phyloP scores from a whole-genome alignment of 805 yeast genomes.

The Pichia paraexigua region DNA sequence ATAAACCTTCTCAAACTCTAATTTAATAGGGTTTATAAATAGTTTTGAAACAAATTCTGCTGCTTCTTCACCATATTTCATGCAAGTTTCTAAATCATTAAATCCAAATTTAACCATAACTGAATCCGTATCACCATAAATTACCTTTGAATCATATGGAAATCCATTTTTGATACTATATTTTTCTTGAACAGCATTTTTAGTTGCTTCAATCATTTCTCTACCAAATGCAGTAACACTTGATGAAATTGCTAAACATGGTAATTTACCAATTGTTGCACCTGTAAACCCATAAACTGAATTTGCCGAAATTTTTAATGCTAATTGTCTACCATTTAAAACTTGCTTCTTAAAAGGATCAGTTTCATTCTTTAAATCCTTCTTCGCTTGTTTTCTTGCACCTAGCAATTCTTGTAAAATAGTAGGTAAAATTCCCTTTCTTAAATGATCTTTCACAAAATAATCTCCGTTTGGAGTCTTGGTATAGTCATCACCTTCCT shows the following conservation, averaged over 20 bases:
- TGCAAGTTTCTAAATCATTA: constrained; percentile 68
- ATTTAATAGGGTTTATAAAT: constrained; percentile 79
- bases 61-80: constrained; percentile 91
- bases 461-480: constrained; percentile 87
- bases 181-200: constrained; percentile 70
- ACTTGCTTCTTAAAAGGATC: constrained; percentile 94
- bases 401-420: constrained; percentile 79
- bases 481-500: constrained; percentile 71
- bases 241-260: constrained; percentile 93
- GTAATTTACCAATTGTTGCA: constrained; percentile 95
- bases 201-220: constrained; percentile 91
- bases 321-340: constrained; percentile 93
- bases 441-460: constrained; percentile 60
- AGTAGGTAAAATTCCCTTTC: constrained; percentile 87
- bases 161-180: constrained; percentile 79
- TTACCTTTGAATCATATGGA: constrained; percentile 78
- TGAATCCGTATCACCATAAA: constrained; percentile 98
- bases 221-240: constrained; percentile 95
- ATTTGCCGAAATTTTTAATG: constrained; percentile 92
- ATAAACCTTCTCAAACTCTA: constrained; percentile 95
- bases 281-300: constrained; percentile 99
- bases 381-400: constrained; percentile 91
- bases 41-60: constrained; percentile 77
- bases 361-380: constrained; percentile 81
- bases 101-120: constrained; percentile 98